Base-by-base conservation (phyloP, 2,329 filamentous ascomycete species). In the Esteya vermicola region DNA sequence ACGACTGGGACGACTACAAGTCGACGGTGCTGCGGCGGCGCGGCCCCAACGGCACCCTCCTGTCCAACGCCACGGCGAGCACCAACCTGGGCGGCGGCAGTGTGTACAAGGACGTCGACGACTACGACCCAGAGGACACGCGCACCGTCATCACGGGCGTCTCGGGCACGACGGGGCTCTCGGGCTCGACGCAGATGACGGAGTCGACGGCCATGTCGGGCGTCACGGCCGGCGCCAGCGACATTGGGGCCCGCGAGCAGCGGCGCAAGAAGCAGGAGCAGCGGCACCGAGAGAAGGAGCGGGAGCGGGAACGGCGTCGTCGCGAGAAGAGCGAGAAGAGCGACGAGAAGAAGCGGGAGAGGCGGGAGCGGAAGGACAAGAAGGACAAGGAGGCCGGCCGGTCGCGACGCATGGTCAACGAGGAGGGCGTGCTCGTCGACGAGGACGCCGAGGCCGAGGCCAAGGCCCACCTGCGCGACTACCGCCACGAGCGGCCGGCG, bases 1-100 rank as follows among this genome's bases (percentile, higher is more conserved):
- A 75, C 27, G 91, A 98, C 60, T 98, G 91, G 89, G 89, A 96
- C 6, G 91, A 98, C 54, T 98, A 98, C 74, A 96, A 96, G 58
- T 81, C 82, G 2, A 95, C 89, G 0, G 91, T 98, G 2, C 62
- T 98, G 34, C 75, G 91, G 32, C 81, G 88, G 39, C 86, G 81
- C 53, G 88, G 86, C 1, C 85, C 88, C 6, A 88, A 95, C 60
- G 89, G 89, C 31, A 88, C 81, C 33, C 78, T 89, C 2, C 67
- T 95, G 5, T 82, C 77, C 41, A 84, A 85, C 40, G 88, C 83
- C 0, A 94, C 86, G 2, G 75, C 77, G 51, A 80, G 76, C 51
- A 95, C 88, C 2, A 71, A 81, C 47, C 71, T 95, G 0, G 89
- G 89, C n/a, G 86, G 85, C 36, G 85, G 85, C 33, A 89, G 82